Percentiles rank a stretch among this genome's conserved stretches.
These are phyloP conservation scores for Eucalyptus curtisii DNA, from an alignment of 345 rosid genomes.

Conservation along the genomic window DNA sequence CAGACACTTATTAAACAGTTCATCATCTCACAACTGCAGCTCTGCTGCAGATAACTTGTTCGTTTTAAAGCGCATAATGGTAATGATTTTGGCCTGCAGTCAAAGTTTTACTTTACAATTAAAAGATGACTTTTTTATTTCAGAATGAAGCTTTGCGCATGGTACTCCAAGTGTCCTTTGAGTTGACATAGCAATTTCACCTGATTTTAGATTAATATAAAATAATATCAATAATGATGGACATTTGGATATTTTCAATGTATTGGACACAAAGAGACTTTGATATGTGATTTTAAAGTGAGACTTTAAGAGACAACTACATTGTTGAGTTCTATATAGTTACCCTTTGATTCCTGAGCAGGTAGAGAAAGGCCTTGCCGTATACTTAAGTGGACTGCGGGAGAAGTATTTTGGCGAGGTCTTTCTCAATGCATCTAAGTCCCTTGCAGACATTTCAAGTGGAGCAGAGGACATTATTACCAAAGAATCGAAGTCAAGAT, in stretches of 20 bases:
- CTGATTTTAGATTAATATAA: neutral
- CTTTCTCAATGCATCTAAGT: slow-evolving; percentile 56
- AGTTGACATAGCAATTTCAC: neutral
- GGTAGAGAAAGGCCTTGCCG: slow-evolving; percentile 86
- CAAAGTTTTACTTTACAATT: neutral
- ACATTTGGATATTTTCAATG: neutral
- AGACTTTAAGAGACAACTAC: neutral
- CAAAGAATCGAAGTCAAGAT: slow-evolving; percentile 17
- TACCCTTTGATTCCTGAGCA: slow-evolving; percentile 11
- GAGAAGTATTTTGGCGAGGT: slow-evolving; percentile 95
- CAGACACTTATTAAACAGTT: slow-evolving; percentile 17
- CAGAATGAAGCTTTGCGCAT: neutral
- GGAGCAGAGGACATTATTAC: slow-evolving; percentile 13
- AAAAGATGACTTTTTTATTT: neutral
- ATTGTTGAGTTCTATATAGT: neutral
- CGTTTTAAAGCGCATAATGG: slow-evolving; percentile 92
- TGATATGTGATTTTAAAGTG: neutral
- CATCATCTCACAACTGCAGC: slow-evolving; percentile 20
- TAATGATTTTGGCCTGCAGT: slow-evolving; percentile 6
- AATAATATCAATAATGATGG: neutral
- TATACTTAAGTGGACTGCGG: slow-evolving; percentile 80
- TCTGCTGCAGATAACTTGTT: slow-evolving; percentile 40
- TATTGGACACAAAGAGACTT: neutral
- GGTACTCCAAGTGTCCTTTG: neutral
- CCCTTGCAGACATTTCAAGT: slow-evolving; percentile 26